phyloP scores from a whole-genome alignment of 1,139 yeast genomes.

The Pichia sp. region DNA sequence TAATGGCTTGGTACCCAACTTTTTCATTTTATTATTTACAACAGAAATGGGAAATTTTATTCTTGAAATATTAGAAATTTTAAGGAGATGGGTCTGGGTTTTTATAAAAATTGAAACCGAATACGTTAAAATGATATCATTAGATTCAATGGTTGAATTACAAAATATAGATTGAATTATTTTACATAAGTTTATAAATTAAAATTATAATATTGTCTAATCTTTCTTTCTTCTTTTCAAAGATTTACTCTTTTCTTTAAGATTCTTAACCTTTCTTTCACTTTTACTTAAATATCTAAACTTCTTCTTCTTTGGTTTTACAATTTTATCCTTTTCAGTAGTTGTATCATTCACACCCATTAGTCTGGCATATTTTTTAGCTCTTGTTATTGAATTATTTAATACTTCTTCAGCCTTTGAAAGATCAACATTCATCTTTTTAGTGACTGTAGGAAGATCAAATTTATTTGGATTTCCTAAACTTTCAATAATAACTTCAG shows the following conservation, averaged over 20 bases:
- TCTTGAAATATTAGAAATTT: constrained; percentile 65
- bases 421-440: constrained; percentile 57
- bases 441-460: constrained; percentile 33
- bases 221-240: constrained; percentile 16
- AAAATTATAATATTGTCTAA: not conserved
- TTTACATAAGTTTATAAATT: not conserved
- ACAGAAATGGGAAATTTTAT: constrained; percentile 55
- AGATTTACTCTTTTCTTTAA: constrained; percentile 41
- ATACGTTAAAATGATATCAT: constrained; percentile 35
- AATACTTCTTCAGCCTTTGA: constrained; percentile 53
- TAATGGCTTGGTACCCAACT: constrained; percentile 7
- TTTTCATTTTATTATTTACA: constrained; percentile 36
- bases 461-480: constrained; percentile 41
- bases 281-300: constrained; percentile 77
- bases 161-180: constrained; percentile 11
- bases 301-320: constrained; percentile 60
- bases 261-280: constrained; percentile 63
- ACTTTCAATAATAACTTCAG: constrained; percentile 57
- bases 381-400: constrained; percentile 59
- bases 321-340: constrained; percentile 24
- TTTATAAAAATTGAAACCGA: constrained; percentile 79
- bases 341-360: constrained; percentile 35
- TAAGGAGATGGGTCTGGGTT: constrained; percentile 87
- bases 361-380: constrained; percentile 65
- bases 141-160: constrained; percentile 20